These are phyloP conservation scores for Boletus eberwhitei DNA, from an alignment of 768 basidiomycete genomes.

Conservation along the genomic window DNA sequence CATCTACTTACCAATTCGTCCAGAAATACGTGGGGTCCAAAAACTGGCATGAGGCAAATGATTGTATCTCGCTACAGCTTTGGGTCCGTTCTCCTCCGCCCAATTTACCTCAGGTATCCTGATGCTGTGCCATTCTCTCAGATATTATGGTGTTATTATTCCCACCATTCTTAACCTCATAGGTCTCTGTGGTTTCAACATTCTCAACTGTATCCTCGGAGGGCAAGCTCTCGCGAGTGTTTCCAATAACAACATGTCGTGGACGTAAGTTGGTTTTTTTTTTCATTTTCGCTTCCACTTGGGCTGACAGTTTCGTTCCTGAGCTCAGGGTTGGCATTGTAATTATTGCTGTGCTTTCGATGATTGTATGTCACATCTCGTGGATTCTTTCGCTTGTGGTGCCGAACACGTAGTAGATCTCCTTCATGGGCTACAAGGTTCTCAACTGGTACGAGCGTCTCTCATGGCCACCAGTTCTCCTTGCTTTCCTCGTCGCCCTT, in stretches of 20 bases:
- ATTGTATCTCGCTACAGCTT: constrained; percentile 63
- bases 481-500: constrained; percentile 67
- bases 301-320: constrained; percentile 9
- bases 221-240: constrained; percentile 64
- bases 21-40: constrained; percentile 72
- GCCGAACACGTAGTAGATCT: constrained; percentile 36
- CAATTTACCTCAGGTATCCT: constrained; percentile 10
- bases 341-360: constrained; percentile 65
- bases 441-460: constrained; percentile 70
- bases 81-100: constrained; percentile 43
- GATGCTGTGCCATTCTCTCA: constrained; percentile 1
- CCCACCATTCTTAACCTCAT: constrained; percentile 56
- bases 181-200: constrained; percentile 60
- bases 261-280: constrained; percentile 38
- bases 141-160: constrained; percentile 54
- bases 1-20: background rate
- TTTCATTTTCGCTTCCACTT: constrained; percentile 1
- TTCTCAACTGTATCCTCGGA: constrained; percentile 65
- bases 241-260: constrained; percentile 46
- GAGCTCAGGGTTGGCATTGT: constrained; percentile 71
- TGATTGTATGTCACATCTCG: constrained; percentile 43
- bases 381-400: background rate
- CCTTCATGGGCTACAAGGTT: constrained; percentile 66
- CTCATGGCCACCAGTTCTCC: constrained; percentile 75
- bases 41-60: constrained; percentile 80